These are phyloP conservation scores for Sporisorium scitamineum DNA, from an alignment of 1,284 basidiomycete species.

Conservation along the genomic window DNA sequence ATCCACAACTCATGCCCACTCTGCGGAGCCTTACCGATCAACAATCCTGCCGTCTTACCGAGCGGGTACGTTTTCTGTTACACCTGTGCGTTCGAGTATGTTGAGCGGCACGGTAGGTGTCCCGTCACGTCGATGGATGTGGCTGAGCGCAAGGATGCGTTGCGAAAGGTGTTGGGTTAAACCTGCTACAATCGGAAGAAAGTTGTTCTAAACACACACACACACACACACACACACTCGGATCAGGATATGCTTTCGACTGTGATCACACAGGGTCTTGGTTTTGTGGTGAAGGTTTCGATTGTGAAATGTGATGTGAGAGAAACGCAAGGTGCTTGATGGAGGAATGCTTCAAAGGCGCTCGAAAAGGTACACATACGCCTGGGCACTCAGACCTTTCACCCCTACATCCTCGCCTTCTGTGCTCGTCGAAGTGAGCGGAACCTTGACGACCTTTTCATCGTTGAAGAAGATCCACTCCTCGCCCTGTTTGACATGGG, in stretches of 20 bases:
- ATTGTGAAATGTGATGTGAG: no score
- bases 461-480: conserved; percentile 61
- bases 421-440: conserved; percentile 21
- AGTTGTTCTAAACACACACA: no score
- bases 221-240: no score
- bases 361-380: conserved; percentile 62
- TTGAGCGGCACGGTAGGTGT: conserved; percentile 82
- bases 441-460: conserved; percentile 54
- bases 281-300: no score
- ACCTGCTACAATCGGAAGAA: no score
- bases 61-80: conserved; percentile 97
- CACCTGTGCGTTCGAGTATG: conserved; percentile 86
- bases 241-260: neutral
- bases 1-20: conserved; percentile 85
- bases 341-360: no score
- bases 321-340: no score
- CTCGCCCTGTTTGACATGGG: conserved; percentile 75
- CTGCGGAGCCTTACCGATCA: conserved; percentile 77
- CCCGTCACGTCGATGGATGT: conserved; percentile 85
- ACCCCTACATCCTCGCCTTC: conserved; percentile 44
- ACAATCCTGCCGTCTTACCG: conserved; percentile 89
- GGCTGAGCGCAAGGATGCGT: conserved; percentile 76
- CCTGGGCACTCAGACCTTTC: conserved; percentile 39
- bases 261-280: no score
- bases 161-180: conserved; percentile 84